Evolutionary conservation across 2,329 filamentous ascomycete species (phyloP).

Genomic region (Aquanectria penicillioides): DNA sequence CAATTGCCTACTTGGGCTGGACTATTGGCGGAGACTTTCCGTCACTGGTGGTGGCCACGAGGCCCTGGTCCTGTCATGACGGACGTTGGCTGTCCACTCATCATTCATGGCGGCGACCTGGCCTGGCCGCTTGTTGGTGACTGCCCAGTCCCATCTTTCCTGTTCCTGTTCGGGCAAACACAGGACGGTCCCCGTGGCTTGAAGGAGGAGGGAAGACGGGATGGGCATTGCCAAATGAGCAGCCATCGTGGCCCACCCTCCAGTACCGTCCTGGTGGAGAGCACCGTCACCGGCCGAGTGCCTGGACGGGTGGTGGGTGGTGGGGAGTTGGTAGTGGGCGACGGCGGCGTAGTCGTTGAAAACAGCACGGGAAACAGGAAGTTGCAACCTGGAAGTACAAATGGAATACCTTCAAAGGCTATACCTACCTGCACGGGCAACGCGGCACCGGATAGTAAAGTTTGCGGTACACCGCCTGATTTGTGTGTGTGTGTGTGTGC

Average conservation of each 20-base stretch:
- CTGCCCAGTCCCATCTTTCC: conserved; percentile 5
- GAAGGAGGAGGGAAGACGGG: conserved; percentile 5
- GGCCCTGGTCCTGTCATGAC: conserved; percentile 13
- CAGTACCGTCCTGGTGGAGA: conserved; percentile 34
- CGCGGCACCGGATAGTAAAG: too few relatives aligned
- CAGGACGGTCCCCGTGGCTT: conserved; percentile 21
- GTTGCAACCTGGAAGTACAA: too few relatives aligned
- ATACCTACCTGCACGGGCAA: too few relatives aligned
- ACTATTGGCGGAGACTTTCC: conserved; percentile 19
- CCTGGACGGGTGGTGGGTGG: conserved; percentile 12
- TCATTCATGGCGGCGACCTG: background rate
- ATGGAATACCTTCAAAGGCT: too few relatives aligned
- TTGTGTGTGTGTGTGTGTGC: too few relatives aligned
- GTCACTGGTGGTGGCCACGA: conserved; percentile 21
- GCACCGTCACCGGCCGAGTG: conserved; percentile 33
- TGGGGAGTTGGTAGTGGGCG: background rate
- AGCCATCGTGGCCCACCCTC: conserved; percentile 39
- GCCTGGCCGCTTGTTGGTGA: background rate
- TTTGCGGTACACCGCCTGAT: conserved; percentile 38
- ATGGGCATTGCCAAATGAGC: conserved; percentile 49
- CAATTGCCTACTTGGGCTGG: conserved; percentile 24
- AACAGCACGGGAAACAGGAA: too few relatives aligned
- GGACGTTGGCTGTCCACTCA: conserved; percentile 18
- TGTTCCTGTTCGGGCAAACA: conserved; percentile 24
- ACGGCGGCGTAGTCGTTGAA: too few relatives aligned